Base-by-base conservation (phyloP, 2,329 filamentous ascomycete genomes). In the Drechmeria coniospora region DNA sequence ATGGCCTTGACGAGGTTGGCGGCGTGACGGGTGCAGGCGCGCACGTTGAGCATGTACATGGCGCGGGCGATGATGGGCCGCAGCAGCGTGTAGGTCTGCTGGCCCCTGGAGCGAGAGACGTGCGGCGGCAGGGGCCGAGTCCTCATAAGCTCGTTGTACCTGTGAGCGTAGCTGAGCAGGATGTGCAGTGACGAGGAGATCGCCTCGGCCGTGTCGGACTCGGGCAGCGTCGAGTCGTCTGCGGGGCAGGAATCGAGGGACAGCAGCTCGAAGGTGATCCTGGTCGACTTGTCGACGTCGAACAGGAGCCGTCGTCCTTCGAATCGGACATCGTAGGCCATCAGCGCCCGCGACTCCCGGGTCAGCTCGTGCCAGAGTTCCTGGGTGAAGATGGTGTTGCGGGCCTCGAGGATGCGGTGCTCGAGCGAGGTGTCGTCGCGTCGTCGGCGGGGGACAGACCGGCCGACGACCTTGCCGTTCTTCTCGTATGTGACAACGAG, bases 321-420 rank as follows among this genome's bases (percentile, higher is more conserved):
- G 10, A 74, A 66, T 15, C 65, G 66, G 9, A 94, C 75, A 8
- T 76, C 71, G 34, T 80, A 74, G 8, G 74, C 72, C 3, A 76
- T 64, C 14, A 93, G 59, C 0, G 65, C 65, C 11, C 84, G 76
- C 1, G 79, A 74, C 53, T 98, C 90, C 12, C 82, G 68, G 28
- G 77, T 75, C 33, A 95, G 62, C 52, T 98, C 90, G 40, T 92
- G 75, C 66, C 84, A 94, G 2, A 98, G 57, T 47, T 98, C 90
- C 45, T 86, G 76, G 16, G 80, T 74, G 41, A 81, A 84, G 13
- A 87, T 63, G 27, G 79, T 82, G 49, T 90, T 79, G 31, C 81
- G 67, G 3, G 81, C 79, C 40, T 80, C 70, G 12, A 76, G 68
- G 18, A 92, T 79, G 8, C 74, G 65, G 17, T 71, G 62, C 38